Evolutionary conservation across 2,329 filamentous ascomycete species (phyloP).

Genomic region (Nothophaeocryptopus gaeumannii): DNA sequence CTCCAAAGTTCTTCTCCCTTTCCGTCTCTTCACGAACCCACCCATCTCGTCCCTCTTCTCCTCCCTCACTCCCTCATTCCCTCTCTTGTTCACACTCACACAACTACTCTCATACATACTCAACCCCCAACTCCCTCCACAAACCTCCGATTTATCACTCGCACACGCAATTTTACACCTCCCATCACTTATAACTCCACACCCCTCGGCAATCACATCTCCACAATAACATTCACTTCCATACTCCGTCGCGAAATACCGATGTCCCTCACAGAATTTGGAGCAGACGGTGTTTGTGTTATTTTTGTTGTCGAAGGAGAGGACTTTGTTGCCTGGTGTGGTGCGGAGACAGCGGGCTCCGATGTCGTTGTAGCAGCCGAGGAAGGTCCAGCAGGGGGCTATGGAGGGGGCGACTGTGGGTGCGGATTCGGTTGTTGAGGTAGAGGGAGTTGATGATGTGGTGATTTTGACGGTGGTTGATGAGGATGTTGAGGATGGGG

Average conservation of each 20-base stretch:
- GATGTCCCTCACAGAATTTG: not conserved
- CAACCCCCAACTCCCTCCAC: conserved; percentile 4
- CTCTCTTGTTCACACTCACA: not conserved
- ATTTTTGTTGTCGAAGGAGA: conserved; percentile 5
- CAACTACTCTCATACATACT: not conserved
- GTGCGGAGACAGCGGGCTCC: not conserved
- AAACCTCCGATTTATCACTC: not conserved
- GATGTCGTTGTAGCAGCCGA: conserved; percentile 2
- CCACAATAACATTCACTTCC: conserved; percentile 2
- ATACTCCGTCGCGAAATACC: conserved; percentile 1
- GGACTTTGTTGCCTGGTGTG: not conserved
- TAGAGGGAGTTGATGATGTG: not conserved
- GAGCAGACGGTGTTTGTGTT: conserved; percentile 2
- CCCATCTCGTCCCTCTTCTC: not conserved
- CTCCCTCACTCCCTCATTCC: not conserved
- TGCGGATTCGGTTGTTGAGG: not conserved
- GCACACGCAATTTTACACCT: not conserved
- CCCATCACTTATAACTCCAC: not conserved
- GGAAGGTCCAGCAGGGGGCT: not conserved
- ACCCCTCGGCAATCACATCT: not conserved
- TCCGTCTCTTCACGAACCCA: not conserved
- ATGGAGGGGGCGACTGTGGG: not conserved
- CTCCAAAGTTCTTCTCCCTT: not conserved
- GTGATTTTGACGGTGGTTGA: not conserved
- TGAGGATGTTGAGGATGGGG: not conserved